These are phyloP conservation scores for Musa beccarii DNA, from an alignment of 176 grass and related monocot species.

Conservation along the genomic window DNA sequence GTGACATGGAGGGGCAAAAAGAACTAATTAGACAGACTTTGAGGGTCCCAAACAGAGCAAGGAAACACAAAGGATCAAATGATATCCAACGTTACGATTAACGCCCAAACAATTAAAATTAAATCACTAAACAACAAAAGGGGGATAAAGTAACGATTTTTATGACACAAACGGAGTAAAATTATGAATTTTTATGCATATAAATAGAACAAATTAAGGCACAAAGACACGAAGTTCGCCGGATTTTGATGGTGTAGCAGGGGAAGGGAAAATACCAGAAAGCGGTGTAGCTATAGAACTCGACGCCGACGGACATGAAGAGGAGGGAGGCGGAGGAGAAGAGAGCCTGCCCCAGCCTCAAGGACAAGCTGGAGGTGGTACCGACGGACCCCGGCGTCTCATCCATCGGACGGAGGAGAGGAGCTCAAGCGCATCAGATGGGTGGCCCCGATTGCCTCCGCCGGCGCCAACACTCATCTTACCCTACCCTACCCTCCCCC, in stretches of 20 bases:
- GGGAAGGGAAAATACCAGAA: conserved; percentile 45
- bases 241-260: neutral
- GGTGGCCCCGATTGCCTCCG: neutral
- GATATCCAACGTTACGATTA: too few species aligned
- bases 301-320: conserved; percentile 86
- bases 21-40: too few species aligned
- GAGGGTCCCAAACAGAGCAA: too few species aligned
- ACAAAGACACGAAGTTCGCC: neutral
- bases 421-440: neutral
- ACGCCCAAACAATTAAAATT: too few species aligned
- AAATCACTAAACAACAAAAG: neutral
- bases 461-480: neutral
- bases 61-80: too few species aligned
- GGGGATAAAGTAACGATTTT: neutral
- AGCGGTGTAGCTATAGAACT: conserved; percentile 91
- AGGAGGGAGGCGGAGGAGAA: conserved; percentile 79
- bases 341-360: conserved; percentile 72
- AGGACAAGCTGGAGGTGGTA: conserved; percentile 57
- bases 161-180: neutral
- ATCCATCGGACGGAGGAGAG: conserved; percentile 5
- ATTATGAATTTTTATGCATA: neutral
- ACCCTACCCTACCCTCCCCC: neutral
- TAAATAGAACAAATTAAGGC: neutral
- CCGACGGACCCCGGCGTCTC: conserved; percentile 41
- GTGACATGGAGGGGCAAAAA: too few species aligned